Conservation (phyloP, 2,329 filamentous ascomycete species). For the Chalaropsis thielavioides region DNA sequence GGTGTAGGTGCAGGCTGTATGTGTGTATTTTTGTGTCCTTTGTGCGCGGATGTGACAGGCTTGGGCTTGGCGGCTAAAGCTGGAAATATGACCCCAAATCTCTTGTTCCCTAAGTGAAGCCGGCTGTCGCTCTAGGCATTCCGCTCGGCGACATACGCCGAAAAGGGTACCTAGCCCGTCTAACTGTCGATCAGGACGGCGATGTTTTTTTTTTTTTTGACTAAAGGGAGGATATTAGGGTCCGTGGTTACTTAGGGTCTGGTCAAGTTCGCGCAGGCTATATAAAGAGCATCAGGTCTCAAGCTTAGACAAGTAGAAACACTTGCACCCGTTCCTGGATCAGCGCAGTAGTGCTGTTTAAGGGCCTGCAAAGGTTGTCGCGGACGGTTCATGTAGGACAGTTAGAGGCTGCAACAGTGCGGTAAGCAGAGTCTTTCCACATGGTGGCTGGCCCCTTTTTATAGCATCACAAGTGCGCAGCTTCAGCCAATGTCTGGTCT, state of each 20-base stretch:
- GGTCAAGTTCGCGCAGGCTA: background rate
- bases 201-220: background rate
- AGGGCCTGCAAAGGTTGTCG: background rate
- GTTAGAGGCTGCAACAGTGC: background rate
- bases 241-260: background rate
- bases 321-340: background rate
- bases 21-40: background rate
- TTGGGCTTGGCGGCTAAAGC: background rate
- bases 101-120: too few relatives aligned
- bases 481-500: background rate
- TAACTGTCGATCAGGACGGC: background rate
- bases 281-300: background rate
- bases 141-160: background rate
- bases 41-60: too few relatives aligned
- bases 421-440: background rate
- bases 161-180: background rate
- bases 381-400: background rate
- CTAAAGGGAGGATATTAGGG: background rate
- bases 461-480: background rate
- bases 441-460: background rate
- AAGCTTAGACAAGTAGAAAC: background rate
- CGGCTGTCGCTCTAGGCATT: background rate
- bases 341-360: background rate
- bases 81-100: background rate
- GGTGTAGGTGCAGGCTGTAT: background rate